These are phyloP conservation scores for Asterionellopsis glacialis DNA, from an alignment of 108 stramenopile genomes.

Conservation along the genomic window DNA sequence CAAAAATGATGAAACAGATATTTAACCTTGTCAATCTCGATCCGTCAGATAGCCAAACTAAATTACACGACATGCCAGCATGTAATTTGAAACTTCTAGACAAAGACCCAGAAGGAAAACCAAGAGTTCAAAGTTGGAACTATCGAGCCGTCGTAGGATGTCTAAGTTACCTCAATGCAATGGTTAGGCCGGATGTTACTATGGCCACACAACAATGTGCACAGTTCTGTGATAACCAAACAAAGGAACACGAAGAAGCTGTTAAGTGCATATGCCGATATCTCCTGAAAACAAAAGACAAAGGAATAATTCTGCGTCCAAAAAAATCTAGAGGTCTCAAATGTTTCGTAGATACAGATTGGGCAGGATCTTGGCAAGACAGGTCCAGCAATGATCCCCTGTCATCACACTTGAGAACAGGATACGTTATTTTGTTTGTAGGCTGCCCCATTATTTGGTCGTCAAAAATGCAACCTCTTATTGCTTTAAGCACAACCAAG, in stretches of 20 bases:
- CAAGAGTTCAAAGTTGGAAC: neutral
- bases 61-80: too few relatives aligned
- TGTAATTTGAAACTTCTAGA: too few relatives aligned
- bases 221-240: slow-evolving; percentile 19
- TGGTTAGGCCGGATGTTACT: slow-evolving; percentile 30
- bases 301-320: slow-evolving; percentile 19
- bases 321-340: slow-evolving; percentile 11
- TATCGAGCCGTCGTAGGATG: slow-evolving; percentile 37
- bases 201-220: slow-evolving; percentile 35
- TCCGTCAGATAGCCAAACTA: too few relatives aligned
- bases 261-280: slow-evolving; percentile 25
- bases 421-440: slow-evolving; percentile 20
- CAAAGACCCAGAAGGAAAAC: too few relatives aligned
- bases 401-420: slow-evolving; percentile 17
- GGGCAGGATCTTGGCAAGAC: too few relatives aligned
- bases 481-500: too few relatives aligned
- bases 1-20: too few relatives aligned
- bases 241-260: slow-evolving; percentile 24
- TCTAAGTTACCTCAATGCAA: too few relatives aligned
- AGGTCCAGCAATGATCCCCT: slow-evolving; percentile 12
- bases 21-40: too few relatives aligned
- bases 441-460: too few relatives aligned
- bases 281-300: slow-evolving; percentile 15
- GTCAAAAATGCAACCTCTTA: too few relatives aligned
- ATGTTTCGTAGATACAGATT: too few relatives aligned